A percentile compares a stretch with the other conserved stretches of the same genome.
phyloP scores from a whole-genome alignment of 2,329 filamentous ascomycete genomes.

The Apiospora pterosperma region DNA sequence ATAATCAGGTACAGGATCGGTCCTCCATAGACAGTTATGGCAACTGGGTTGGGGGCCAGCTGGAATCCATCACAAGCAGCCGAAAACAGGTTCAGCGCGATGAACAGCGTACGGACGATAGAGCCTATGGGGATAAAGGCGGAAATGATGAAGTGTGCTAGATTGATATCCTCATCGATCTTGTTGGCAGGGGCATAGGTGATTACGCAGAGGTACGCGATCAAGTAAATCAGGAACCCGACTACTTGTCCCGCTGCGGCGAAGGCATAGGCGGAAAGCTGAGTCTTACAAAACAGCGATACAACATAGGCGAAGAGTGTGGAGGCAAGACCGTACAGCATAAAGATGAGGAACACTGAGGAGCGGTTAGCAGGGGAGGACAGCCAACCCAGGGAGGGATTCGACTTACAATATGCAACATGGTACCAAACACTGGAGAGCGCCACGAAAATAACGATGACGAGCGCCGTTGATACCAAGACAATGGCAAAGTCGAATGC shows the following conservation, averaged over 20 bases:
- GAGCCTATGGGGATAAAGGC: constrained; percentile 75
- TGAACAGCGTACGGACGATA: constrained; percentile 68
- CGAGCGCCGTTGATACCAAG: constrained; percentile 61
- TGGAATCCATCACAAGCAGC: constrained; percentile 65
- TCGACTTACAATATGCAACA: constrained; percentile 56
- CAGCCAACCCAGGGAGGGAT: neutral
- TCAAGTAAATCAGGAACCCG: constrained; percentile 67
- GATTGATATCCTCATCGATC: constrained; percentile 63
- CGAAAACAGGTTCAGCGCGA: constrained; percentile 81
- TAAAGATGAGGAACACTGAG: constrained; percentile 70
- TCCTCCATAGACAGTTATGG: constrained; percentile 73
- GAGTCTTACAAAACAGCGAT: constrained; percentile 74
- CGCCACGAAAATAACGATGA: constrained; percentile 66
- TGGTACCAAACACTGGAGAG: constrained; percentile 69
- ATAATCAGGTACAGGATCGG: constrained; percentile 80
- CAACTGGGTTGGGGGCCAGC: constrained; percentile 66
- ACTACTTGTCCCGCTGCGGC: constrained; percentile 73
- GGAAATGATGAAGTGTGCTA: constrained; percentile 74
- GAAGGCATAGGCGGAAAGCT: constrained; percentile 81
- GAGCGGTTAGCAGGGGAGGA: neutral
- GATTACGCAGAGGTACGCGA: constrained; percentile 67
- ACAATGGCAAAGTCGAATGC: constrained; percentile 77
- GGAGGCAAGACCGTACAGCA: constrained; percentile 76
- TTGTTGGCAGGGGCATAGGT: constrained; percentile 70
- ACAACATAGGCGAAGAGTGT: constrained; percentile 76